These are phyloP conservation scores for Penicillium sp. DNA, from an alignment of 2,329 filamentous ascomycete genomes.

Conservation along the genomic window DNA sequence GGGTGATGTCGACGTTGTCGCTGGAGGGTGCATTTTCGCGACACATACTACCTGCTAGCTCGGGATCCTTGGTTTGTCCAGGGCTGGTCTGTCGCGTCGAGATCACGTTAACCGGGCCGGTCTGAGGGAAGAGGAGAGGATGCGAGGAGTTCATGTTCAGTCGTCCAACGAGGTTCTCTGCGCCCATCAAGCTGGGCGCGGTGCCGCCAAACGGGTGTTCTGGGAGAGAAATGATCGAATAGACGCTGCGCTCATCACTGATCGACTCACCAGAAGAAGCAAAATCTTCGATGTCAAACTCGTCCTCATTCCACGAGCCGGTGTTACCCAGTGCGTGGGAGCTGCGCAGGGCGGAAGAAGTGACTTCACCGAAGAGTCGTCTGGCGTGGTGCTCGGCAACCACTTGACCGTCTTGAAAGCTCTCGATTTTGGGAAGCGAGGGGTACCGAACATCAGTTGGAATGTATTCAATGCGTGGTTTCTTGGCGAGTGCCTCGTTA, in stretches of 20 bases:
- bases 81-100: slow-evolving; percentile 35
- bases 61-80: slow-evolving; percentile 24
- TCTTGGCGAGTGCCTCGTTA: slow-evolving; percentile 38
- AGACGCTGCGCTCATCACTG: slow-evolving; percentile 36
- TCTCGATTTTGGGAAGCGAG: slow-evolving; percentile 41
- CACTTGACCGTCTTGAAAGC: slow-evolving; percentile 30
- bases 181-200: slow-evolving; percentile 48
- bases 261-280: slow-evolving; percentile 43
- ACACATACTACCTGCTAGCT: slow-evolving; percentile 16
- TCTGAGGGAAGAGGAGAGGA: slow-evolving; percentile 31
- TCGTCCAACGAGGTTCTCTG: slow-evolving; percentile 48
- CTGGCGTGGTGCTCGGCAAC: slow-evolving; percentile 29
- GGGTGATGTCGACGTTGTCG: slow-evolving; percentile 25
- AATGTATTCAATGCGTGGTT: slow-evolving; percentile 32
- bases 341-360: slow-evolving; percentile 53
- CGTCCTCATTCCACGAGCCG: slow-evolving; percentile 31
- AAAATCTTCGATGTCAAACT: slow-evolving; percentile 40
- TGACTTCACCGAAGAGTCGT: slow-evolving; percentile 63
- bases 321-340: slow-evolving; percentile 48
- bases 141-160: slow-evolving; percentile 49
- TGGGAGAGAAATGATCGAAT: slow-evolving; percentile 40
- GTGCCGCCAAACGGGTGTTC: slow-evolving; percentile 36
- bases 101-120: slow-evolving; percentile 28
- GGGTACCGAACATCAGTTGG: slow-evolving; percentile 41
- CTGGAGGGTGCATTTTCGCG: slow-evolving; percentile 12